Conservation (phyloP, 2,329 filamentous ascomycete genomes). For the Chaetomiaceae sp. region DNA sequence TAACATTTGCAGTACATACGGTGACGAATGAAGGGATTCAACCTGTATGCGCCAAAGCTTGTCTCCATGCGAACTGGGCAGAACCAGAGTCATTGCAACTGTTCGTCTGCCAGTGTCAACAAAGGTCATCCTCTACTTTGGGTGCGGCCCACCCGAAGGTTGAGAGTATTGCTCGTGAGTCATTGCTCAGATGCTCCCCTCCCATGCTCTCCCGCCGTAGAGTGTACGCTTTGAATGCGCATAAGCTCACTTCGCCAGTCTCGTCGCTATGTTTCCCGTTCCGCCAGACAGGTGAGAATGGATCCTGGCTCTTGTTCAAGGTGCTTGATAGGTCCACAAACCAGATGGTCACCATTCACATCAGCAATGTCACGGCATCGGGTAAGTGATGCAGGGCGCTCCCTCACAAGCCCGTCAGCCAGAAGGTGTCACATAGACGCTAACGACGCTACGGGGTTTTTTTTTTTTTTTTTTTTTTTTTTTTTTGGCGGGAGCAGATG, state of each 20-base stretch:
- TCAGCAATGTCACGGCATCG: not conserved
- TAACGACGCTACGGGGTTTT: too few species aligned
- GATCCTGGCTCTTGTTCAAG: slow-evolving; percentile 13
- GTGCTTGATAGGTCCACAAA: slow-evolving; percentile 4
- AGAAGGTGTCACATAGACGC: too few species aligned
- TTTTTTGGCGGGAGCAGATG: not conserved
- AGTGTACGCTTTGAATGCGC: too few species aligned
- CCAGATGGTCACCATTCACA: not conserved
- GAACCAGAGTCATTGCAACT: not conserved
- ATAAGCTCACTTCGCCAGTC: not conserved
- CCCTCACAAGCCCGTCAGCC: too few species aligned
- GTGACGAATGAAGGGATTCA: not conserved
- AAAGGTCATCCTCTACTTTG: not conserved
- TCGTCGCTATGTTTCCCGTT: slow-evolving; percentile 13
- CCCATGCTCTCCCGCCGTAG: not conserved
- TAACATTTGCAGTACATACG: slow-evolving; percentile 1
- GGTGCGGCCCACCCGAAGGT: not conserved
- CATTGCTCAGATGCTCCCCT: too few species aligned
- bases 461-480: too few species aligned
- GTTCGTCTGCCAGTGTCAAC: not conserved
- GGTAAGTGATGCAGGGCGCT: slow-evolving; percentile 1
- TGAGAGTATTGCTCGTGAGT: slow-evolving; percentile 1
- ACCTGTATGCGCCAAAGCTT: not conserved
- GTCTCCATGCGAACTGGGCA: not conserved
- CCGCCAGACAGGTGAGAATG: not conserved